A percentile compares a stretch with the other conserved stretches of the same genome.
These are phyloP conservation scores for Dothistroma septosporum DNA, from an alignment of 2,329 filamentous ascomycete genomes.

Conservation along the genomic window DNA sequence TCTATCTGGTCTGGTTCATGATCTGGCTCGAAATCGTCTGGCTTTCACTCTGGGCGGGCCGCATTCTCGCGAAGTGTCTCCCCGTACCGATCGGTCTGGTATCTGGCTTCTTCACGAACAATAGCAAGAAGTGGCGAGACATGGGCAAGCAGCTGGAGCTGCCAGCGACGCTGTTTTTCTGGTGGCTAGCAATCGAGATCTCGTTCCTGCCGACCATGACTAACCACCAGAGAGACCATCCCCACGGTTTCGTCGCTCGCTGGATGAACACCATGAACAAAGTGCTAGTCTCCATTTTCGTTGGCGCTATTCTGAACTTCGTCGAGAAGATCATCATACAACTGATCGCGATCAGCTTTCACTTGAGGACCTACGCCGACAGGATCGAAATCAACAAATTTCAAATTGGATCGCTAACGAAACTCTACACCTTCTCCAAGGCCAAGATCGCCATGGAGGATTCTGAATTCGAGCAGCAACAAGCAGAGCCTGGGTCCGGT, in stretches of 20 bases:
- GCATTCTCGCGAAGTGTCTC: slow-evolving; percentile 60
- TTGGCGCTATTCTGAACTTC: slow-evolving; percentile 74
- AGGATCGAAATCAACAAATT: slow-evolving; percentile 91
- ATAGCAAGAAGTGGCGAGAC: slow-evolving; percentile 88
- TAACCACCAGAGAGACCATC: slow-evolving; percentile 56
- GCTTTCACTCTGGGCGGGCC: slow-evolving; percentile 79
- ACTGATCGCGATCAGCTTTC: slow-evolving; percentile 90
- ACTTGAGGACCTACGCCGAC: slow-evolving; percentile 83
- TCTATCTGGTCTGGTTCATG: slow-evolving; percentile 81
- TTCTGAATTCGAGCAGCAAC: slow-evolving; percentile 66
- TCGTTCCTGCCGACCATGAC: slow-evolving; percentile 82
- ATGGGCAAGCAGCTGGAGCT: slow-evolving; percentile 82
- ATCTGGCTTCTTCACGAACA: slow-evolving; percentile 76
- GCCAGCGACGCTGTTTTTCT: slow-evolving; percentile 81
- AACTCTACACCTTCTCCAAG: slow-evolving; percentile 63
- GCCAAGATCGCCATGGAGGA: slow-evolving; percentile 65
- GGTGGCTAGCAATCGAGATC: slow-evolving; percentile 81
- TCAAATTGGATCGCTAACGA: slow-evolving; percentile 66
- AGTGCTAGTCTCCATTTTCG: slow-evolving; percentile 79
- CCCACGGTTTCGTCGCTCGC: slow-evolving; percentile 44
- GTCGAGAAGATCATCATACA: slow-evolving; percentile 92
- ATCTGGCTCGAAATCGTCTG: slow-evolving; percentile 94
- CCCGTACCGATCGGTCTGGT: slow-evolving; percentile 59
- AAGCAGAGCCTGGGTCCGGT: slow-evolving; percentile 50
- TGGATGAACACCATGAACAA: slow-evolving; percentile 84